These are phyloP conservation scores for Cladorrhinum samala DNA, from an alignment of 495 filamentous ascomycete species.

Conservation along the genomic window DNA sequence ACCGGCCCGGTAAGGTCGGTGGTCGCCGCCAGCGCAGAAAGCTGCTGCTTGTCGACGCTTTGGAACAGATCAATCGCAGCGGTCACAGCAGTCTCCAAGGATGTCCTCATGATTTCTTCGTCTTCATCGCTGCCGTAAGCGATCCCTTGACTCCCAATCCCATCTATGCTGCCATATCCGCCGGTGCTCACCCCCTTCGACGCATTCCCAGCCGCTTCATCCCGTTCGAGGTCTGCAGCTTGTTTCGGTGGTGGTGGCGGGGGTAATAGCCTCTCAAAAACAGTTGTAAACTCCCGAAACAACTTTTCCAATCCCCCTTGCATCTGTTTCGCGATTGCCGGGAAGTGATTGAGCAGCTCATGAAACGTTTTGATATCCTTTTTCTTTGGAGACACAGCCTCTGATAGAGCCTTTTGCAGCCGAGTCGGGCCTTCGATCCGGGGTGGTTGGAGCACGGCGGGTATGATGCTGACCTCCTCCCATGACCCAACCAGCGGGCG, in stretches of 20 bases:
- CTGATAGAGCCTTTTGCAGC: conserved; percentile 30
- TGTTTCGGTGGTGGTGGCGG: conserved; percentile 59
- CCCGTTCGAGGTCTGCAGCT: conserved; percentile 46
- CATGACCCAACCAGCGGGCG: conserved; percentile 80
- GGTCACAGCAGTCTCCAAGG: conserved; percentile 85
- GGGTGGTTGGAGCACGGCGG: conserved; percentile 47
- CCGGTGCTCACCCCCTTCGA: conserved; percentile 45
- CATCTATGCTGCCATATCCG: conserved; percentile 30
- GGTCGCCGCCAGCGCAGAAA: conserved; percentile 84
- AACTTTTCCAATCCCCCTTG: conserved; percentile 83
- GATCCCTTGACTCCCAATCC: conserved; percentile 17
- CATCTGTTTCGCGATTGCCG: conserved; percentile 97
- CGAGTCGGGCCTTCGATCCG: conserved; percentile 23
- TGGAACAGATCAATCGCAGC: conserved; percentile 94
- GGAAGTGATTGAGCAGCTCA: conserved; percentile 86
- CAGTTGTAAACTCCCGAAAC: conserved; percentile 80
- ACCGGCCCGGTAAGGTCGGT: conserved; percentile 89
- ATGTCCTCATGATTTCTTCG: conserved; percentile 77
- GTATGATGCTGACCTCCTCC: conserved; percentile 63
- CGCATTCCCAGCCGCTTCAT: conserved; percentile 45
- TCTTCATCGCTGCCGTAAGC: conserved; percentile 57
- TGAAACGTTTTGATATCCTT: conserved; percentile 88
- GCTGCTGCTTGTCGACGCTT: conserved; percentile 87
- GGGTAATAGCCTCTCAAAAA: conserved; percentile 78
- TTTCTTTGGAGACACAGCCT: conserved; percentile 51